Base-by-base conservation (phyloP, 2,329 filamentous ascomycete species). In the Thelonectria blattea region DNA sequence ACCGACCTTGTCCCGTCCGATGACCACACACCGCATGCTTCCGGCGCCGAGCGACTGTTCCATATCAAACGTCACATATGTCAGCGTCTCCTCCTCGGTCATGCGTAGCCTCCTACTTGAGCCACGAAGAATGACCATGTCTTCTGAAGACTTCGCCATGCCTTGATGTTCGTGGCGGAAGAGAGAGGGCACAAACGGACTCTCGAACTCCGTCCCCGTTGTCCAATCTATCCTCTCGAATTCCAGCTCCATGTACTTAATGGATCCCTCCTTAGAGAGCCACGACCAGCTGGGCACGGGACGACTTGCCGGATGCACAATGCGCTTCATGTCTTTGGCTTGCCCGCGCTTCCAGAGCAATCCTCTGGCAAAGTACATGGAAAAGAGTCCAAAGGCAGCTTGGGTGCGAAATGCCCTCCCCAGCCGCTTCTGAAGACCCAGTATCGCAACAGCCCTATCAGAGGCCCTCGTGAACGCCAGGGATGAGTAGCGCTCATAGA, bases 221-320 rank as follows among this genome's bases (percentile, higher is more conserved):
- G 41, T 22, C 52, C 52, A 54, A 15, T 12, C 12, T 2, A 55
- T 24, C 15, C 9, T 39, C 17, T 55, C 43, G 17, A 55, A 55
- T 37, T 55, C 3, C 2, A 48, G 30, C 12, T 47, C 32, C 52
- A 55, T 48, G 43, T 47, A 55, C 14, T 39, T 47, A 17, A 55
- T 55, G 14, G 30, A 3, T 4, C 52, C 52, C 1, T 39, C 12
- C 8, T 24, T 39, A 2, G 42, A 39, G 1, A 55, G 17, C 52
- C 52, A 55, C 5, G 52, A 55, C 52, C 52, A 55, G 5, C 30
- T 55, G 3, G 52, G 52, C 14, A 55, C 30, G 1, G 2, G 6
- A 4, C 52, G 30, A 10, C 30, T 12, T n/a, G 30, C 14, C 2
- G 52, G 52, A 3, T 39, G 32, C 1, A 6, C 15, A 30, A 55